phyloP scores from a whole-genome alignment of 805 yeast genomes.

The Yarrowia divulgata region DNA sequence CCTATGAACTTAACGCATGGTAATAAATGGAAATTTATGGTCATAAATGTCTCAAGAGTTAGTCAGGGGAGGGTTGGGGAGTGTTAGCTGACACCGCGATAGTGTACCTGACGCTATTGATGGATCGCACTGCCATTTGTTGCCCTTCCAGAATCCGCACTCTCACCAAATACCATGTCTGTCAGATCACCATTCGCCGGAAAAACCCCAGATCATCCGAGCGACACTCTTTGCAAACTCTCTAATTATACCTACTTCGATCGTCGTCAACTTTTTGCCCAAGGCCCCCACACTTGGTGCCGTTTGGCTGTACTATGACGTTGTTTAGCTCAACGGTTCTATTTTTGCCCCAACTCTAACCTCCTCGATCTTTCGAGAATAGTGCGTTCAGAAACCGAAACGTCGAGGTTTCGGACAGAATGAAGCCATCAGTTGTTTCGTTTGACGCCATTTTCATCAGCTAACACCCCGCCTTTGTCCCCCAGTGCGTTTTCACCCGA shows the following conservation, averaged over 20 bases:
- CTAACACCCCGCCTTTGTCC: neutral
- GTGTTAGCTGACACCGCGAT: too few species aligned
- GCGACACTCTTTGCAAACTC: neutral
- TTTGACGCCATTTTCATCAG: too few species aligned
- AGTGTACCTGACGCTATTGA: too few species aligned
- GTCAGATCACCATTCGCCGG: too few species aligned
- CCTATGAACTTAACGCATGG: neutral
- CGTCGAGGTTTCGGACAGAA: too few species aligned
- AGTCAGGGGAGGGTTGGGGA: too few species aligned
- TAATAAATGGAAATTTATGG: neutral
- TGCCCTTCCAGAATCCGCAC: too few species aligned
- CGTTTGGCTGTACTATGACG: slow-evolving; percentile 12
- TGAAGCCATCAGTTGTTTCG: too few species aligned
- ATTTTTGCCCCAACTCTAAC: slow-evolving; percentile 2
- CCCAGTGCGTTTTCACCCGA: neutral
- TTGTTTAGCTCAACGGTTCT: neutral
- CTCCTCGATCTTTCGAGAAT: neutral
- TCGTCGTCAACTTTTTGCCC: neutral
- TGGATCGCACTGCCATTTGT: too few species aligned
- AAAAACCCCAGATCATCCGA: too few species aligned
- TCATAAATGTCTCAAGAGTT: neutral
- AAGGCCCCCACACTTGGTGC: neutral
- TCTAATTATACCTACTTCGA: neutral
- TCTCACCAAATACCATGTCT: too few species aligned
- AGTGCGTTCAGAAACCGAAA: too few species aligned